These are phyloP conservation scores for Colletotrichum godetiae DNA, from an alignment of 2,329 filamentous ascomycete species.

Conservation along the genomic window DNA sequence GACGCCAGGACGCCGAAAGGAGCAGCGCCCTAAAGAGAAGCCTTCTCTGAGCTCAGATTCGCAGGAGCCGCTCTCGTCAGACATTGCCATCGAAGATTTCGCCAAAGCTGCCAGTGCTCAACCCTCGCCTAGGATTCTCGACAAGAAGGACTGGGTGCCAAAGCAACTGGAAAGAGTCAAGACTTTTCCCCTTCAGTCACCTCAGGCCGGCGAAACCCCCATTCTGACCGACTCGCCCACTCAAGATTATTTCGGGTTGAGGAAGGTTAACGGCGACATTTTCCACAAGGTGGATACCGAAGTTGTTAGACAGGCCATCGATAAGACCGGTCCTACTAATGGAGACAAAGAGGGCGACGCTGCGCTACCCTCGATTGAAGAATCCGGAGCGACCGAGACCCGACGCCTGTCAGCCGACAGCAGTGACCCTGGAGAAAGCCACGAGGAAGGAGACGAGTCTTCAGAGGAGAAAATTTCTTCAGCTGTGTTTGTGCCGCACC, in stretches of 20 bases:
- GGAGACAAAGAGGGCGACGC: constrained; percentile 15
- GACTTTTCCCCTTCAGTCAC: constrained; percentile 32
- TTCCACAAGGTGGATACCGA: constrained; percentile 36
- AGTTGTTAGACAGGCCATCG: not conserved
- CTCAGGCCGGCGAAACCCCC: constrained; percentile 28
- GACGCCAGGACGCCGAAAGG: constrained; percentile 58
- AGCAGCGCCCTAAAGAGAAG: constrained; percentile 57
- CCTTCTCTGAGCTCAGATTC: constrained; percentile 49
- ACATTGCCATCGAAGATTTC: constrained; percentile 35
- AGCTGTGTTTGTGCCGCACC: constrained; percentile 84
- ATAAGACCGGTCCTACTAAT: constrained; percentile 27
- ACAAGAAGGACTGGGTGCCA: constrained; percentile 37
- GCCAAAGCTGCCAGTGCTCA: constrained; percentile 25
- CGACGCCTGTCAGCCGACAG: constrained; percentile 53
- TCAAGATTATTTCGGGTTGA: constrained; percentile 35
- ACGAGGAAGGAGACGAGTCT: constrained; percentile 69
- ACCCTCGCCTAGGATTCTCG: constrained; percentile 37
- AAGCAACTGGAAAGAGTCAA: constrained; percentile 27
- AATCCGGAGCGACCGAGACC: constrained; percentile 31
- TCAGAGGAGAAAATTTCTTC: constrained; percentile 90
- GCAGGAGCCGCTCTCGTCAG: constrained; percentile 20
- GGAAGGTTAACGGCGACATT: constrained; percentile 36
- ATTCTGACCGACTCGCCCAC: constrained; percentile 35
- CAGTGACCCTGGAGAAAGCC: constrained; percentile 50
- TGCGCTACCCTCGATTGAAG: constrained; percentile 13